Evolutionary conservation across 768 basidiomycete species (phyloP).

Genomic region (Boletus bicolor): DNA sequence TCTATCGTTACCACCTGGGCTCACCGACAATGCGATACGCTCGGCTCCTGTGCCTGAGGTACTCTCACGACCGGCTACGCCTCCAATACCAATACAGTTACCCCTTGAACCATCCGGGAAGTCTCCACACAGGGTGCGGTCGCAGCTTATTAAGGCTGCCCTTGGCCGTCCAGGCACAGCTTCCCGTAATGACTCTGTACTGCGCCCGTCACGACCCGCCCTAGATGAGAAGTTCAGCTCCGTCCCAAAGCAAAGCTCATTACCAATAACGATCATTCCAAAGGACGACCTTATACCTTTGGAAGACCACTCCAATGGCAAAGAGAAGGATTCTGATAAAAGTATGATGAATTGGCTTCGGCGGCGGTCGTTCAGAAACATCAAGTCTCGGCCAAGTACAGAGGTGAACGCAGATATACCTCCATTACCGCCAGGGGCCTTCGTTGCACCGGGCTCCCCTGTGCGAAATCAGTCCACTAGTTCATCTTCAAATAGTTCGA

Average conservation of each 20-base stretch:
- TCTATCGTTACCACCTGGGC: conserved; percentile 38
- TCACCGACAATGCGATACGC: conserved; percentile 26
- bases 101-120: conserved; percentile 12
- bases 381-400: conserved; percentile 23
- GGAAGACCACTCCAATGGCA: conserved; percentile 27
- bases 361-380: conserved; percentile 21
- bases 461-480: conserved; percentile 20
- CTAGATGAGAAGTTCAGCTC: conserved; percentile 24
- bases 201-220: conserved; percentile 23
- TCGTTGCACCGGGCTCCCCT: conserved; percentile 16
- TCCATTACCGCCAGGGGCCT: conserved; percentile 12
- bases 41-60: conserved; percentile 15
- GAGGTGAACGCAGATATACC: conserved; percentile 17
- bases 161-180: conserved; percentile 14
- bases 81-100: conserved; percentile 20
- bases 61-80: conserved; percentile 18
- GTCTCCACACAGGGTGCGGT: conserved; percentile 25
- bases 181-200: conserved; percentile 16
- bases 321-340: conserved; percentile 41
- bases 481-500: conserved; percentile 26
- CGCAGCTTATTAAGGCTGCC: conserved; percentile 16
- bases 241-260: conserved; percentile 4
- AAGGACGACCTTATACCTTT: conserved; percentile 25
- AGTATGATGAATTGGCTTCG: conserved; percentile 36
- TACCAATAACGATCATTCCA: conserved; percentile 18